These are phyloP conservation scores for Peniophora sp. DNA, from an alignment of 1,284 basidiomycete species.

Conservation along the genomic window DNA sequence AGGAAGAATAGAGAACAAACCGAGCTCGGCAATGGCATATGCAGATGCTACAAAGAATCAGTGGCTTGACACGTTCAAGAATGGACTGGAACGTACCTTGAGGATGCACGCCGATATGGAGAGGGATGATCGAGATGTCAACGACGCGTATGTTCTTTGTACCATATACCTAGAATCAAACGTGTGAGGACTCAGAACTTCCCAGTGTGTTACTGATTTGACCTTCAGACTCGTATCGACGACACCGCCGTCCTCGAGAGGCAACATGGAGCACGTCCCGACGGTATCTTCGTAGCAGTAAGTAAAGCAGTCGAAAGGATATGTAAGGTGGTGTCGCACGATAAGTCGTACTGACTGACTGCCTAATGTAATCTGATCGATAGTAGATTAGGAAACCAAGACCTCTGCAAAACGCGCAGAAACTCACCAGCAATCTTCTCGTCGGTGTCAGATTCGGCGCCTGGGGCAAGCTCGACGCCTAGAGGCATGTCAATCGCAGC, in stretches of 20 bases:
- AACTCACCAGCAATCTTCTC: conserved; percentile 3
- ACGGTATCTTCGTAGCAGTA: conserved; percentile 17
- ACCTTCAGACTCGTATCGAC: conserved; percentile 14
- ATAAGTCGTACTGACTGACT: conserved; percentile 14
- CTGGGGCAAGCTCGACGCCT: conserved; percentile 1
- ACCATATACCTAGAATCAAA: conserved; percentile 38
- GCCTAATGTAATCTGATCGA: conserved; percentile 5
- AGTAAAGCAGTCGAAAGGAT: too few relatives aligned
- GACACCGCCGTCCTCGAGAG: conserved; percentile 10
- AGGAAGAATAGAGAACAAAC: too few relatives aligned
- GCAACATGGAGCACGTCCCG: conserved; percentile 19
- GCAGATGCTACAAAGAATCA: conserved; percentile 17
- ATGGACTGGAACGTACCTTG: conserved; percentile 13
- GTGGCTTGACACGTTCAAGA: background rate
- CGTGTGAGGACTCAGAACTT: too few relatives aligned
- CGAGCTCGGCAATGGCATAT: conserved; percentile 23
- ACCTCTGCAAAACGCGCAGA: too few relatives aligned
- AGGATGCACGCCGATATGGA: conserved; percentile 16
- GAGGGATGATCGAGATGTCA: conserved; percentile 33
- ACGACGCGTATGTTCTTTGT: conserved; percentile 32
- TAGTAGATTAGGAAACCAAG: too few relatives aligned
- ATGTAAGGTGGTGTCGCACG: too few relatives aligned
- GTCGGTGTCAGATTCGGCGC: conserved; percentile 10
- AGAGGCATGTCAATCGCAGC: too few relatives aligned
- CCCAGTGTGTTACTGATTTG: background rate